These are phyloP conservation scores for Amanita muscaria DNA, from an alignment of 768 basidiomycete genomes.

Conservation along the genomic window DNA sequence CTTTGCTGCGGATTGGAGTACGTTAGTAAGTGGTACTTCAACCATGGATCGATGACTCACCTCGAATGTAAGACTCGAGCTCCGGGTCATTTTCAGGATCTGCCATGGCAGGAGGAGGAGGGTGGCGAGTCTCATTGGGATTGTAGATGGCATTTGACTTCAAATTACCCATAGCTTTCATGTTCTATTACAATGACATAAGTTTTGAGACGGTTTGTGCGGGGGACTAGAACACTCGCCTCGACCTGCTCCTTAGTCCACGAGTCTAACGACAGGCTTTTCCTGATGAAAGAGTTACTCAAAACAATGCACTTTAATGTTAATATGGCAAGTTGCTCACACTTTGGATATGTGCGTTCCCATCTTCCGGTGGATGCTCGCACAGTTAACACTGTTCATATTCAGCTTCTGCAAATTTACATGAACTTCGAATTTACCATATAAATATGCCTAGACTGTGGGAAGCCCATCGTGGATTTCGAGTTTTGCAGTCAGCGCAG, in stretches of 20 bases:
- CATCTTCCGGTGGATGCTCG: constrained; percentile 88
- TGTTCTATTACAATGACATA: constrained; percentile 37
- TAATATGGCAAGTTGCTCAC: constrained; percentile 35
- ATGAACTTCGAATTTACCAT: constrained; percentile 42
- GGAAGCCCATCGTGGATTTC: constrained; percentile 83
- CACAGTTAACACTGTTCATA: constrained; percentile 66
- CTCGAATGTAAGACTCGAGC: constrained; percentile 83
- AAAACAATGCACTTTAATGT: background rate
- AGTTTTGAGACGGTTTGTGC: background rate
- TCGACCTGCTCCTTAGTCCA: constrained; percentile 89
- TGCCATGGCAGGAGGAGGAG: constrained; percentile 72
- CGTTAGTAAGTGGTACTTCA: background rate
- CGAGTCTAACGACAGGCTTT: constrained; percentile 81
- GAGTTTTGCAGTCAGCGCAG: constrained; percentile 90
- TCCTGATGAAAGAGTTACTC: constrained; percentile 35
- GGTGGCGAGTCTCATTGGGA: constrained; percentile 73
- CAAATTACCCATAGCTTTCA: constrained; percentile 75
- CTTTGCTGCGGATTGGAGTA: constrained; percentile 40
- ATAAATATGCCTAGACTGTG: constrained; percentile 85
- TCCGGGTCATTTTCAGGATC: constrained; percentile 82
- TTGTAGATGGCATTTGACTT: constrained; percentile 77
- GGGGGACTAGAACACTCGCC: constrained; percentile 31
- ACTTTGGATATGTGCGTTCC: constrained; percentile 93
- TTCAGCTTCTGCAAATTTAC: constrained; percentile 9
- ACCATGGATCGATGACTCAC: constrained; percentile 32